Conservation (phyloP, 306 rosid species). For the Luffa aegyptiaca region DNA sequence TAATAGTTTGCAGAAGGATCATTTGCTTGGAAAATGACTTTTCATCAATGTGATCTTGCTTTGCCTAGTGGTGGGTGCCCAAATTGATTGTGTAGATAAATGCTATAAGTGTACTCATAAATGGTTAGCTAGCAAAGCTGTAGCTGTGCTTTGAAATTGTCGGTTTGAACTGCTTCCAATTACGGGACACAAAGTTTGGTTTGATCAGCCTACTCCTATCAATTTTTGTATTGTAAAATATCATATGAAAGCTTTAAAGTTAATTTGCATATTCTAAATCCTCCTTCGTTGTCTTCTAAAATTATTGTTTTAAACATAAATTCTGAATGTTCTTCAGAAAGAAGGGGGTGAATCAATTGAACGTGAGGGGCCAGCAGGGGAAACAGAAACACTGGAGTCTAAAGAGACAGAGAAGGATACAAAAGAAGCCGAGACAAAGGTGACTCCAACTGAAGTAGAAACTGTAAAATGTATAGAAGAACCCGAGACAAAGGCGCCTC, state of each 20-base stretch:
- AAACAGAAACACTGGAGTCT: not conserved
- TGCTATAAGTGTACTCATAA: not conserved
- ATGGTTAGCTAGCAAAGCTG: not conserved
- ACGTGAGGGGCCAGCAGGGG: not conserved
- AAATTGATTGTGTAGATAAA: not conserved
- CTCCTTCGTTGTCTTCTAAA: not conserved
- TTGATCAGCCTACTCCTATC: not conserved
- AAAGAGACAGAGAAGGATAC: not conserved
- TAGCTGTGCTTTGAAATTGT: not conserved
- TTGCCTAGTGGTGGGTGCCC: slow-evolving; percentile 7
- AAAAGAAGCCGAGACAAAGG: not conserved
- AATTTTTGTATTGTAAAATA: not conserved
- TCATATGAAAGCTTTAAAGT: not conserved
- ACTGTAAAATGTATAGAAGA: not conserved
- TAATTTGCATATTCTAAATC: not conserved
- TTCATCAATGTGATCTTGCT: not conserved
- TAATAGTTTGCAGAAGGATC: not conserved
- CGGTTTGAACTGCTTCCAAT: not conserved
- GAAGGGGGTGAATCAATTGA: not conserved
- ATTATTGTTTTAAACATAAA: not conserved
- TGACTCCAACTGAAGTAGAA: not conserved
- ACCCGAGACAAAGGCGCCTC: not conserved
- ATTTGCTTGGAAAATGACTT: not conserved
- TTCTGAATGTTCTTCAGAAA: slow-evolving; percentile 3
- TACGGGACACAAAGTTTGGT: not conserved